Evolutionary conservation across 129 eudicot genomes (phyloP).

Genomic region (Glebionis coronaria): DNA sequence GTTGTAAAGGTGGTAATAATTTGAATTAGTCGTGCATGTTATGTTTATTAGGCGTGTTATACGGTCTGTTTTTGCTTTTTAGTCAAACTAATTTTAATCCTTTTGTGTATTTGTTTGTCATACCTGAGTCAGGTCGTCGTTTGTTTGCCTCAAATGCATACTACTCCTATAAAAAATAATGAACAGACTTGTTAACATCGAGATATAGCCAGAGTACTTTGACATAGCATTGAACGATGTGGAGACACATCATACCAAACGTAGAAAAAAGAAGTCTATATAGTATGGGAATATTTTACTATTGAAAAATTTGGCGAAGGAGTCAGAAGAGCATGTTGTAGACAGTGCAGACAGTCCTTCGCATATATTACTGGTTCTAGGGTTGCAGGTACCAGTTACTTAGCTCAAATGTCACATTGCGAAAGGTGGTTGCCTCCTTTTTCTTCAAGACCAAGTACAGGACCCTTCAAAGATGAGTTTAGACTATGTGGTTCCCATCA

Average conservation of each 20-base stretch:
- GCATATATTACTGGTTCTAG: conserved; percentile 87
- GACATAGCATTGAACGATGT: conserved; percentile 19
- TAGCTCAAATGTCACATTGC: conserved; percentile 95
- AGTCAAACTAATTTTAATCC: background rate
- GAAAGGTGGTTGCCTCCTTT: conserved; percentile 77
- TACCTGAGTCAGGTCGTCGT: conserved; percentile 1
- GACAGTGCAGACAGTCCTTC: conserved; percentile 78
- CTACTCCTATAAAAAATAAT: conserved; percentile 25
- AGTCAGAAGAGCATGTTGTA: conserved; percentile 77
- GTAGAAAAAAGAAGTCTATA: conserved; percentile 81
- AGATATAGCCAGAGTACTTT: conserved; percentile 27
- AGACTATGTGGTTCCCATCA: conserved; percentile 21
- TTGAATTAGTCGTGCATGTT: background rate
- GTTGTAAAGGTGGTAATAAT: background rate
- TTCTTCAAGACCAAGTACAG: conserved; percentile 54
- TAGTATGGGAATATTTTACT: conserved; percentile 94
- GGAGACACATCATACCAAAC: conserved; percentile 49
- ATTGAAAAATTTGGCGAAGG: conserved; percentile 66
- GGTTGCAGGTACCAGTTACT: conserved; percentile 98
- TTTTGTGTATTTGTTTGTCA: background rate
- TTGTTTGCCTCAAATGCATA: conserved; percentile 26
- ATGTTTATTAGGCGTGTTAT: background rate
- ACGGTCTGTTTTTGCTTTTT: background rate
- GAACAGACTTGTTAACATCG: conserved; percentile 29
- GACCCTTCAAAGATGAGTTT: conserved; percentile 34